Evolutionary conservation across 345 rosid genomes (phyloP), one percentile per base, ranked within the genome.

Genomic region (Linum lewisii): DNA sequence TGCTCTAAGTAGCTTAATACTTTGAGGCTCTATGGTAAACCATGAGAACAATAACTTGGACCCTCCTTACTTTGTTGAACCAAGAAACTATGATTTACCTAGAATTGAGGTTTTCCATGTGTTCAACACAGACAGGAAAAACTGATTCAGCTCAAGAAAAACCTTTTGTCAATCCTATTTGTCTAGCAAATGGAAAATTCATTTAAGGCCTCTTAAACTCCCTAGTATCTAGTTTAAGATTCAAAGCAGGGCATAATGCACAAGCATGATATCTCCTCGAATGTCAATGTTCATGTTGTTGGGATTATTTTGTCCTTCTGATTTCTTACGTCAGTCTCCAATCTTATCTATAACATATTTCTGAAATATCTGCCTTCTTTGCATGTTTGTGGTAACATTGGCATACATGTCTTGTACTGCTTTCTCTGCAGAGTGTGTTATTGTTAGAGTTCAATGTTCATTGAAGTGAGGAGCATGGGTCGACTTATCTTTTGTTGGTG

Each of bases 401-500:
- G n/a, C n/a, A 42, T 42, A 42, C 18, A 11, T 16, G 47, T 29
- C 37, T 64, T n/a, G 29, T 20, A 21, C 52, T 8, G 15, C 10
- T 44, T 19, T 53, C 54, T 7, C 37, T 38, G n/a, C 16, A 49
- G 29, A 51, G n/a, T n/a, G 24, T 29, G 16, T 11, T 34, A 34
- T 20, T 3, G 51, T 19, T 25, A 16, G n/a, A 51, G 21, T 64
- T 58, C 24, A 50, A 9, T 9, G 14, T 6, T 29, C 50, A 21
- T 26, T 52, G 47, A 4, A 24, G 21, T 66, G 37, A 42, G 57
- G 21, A 59, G 20, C 57, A 36, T 59, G 20, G 56, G 20, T 18
- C 20, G 45, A 61, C 5, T 54, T 63, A 37, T 44, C n/a, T 59
- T 21, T 47, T 63, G 9, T 29, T 29, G n/a, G 34, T 29, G 7